Base-by-base conservation (phyloP, 2,329 filamentous ascomycete genomes). In the Akanthomyces muscarius region DNA sequence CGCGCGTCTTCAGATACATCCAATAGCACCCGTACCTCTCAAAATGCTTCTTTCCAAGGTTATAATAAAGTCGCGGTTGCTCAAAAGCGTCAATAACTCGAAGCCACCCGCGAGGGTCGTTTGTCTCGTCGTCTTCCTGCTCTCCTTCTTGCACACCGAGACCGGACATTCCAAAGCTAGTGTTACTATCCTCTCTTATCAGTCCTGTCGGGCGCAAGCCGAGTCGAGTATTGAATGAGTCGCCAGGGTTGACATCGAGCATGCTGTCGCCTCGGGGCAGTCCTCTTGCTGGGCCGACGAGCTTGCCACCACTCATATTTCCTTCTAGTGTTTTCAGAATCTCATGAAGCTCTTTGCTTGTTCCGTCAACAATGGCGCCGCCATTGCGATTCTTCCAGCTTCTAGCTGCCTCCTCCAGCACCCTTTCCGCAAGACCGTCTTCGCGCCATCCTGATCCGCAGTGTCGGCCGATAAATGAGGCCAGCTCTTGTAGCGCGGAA, bases 391-490 rank as follows among this genome's bases (percentile, higher is more conserved):
- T 91, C 79, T 97, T 98, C 96, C 95, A 99, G 68, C 86, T 85
- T 74, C 90, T 89, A 1, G 95, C 93, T 8, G 93, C 86, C 75
- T 98, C 95, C 70, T 99, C 95, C 42, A 99, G 78, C 14, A 97
- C 91, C 68, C 89, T 89, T 75, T 99, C 96, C 3, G 93, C 95
- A 38, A 97, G 80, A 0, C 96, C 94, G 73, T 96, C 92, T 78
- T 98, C 93, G 70, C 94, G 86, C 95, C 95, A 99, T 87, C 88
- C 92, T 63, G 93, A 93, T 41, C 95, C 95, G 74, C 95, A 99
- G 75, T 97, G 90, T 69, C 91, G 89, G 13, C 95, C 96, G 60
- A 99, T 89, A 74, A 99, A 99, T 1, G 86, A 83, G 23, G 95
- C 93, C 38, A 99, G 82, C 53, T 90, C 86, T 74, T 94, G 88